Base-by-base conservation (phyloP, 2,329 filamentous ascomycete genomes). In the Monosporascus ibericus region DNA sequence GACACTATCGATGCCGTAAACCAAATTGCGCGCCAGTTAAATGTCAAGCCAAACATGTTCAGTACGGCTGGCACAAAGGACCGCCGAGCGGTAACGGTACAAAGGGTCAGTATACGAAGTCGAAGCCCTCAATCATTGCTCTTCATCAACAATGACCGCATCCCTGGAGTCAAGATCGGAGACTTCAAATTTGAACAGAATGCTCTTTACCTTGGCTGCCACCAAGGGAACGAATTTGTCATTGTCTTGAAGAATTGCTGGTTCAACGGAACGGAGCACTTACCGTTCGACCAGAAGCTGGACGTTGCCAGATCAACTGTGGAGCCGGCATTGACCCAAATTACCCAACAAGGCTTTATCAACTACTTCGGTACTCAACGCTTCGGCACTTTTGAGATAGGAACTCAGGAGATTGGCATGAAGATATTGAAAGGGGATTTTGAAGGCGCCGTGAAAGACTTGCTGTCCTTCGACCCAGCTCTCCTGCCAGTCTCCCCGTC, bases 281-380 rank as follows among this genome's bases (percentile, higher is more conserved):
- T 72, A 48, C 68, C 79, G 38, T 75, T 84, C 9, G 75, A 76
- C 52, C 68, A 77, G 15, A 76, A 65, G 51, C 68, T 71, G 58
- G 70, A 67, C 61, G 70, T 67, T 63, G 73, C 68, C 49, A 70
- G 74, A 65, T 66, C 75, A 6, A 73, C 81, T 34, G 74, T 90
- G 56, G 65, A 78, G 55, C 64, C 75, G 55, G 78, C 89, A 1
- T 73, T 96, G 48, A 74, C 79, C 42, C 82, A 86, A 57, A 82
- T 97, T 59, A 76, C 79, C 51, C 72, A 83, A 44, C 80, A 86
- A 44, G 94, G 94, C 3, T 99, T 95, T 75, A 85, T 99, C 71
- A 99, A 99, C 72, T 99, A 97, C 73, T 99, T 92, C 65, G 94
- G 94, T 8, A 83, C 97, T n/a, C 94, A 99, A 72, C 85, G 94